Conservation (phyloP, 805 yeast species). For the Kluyveromyces lactis region DNA sequence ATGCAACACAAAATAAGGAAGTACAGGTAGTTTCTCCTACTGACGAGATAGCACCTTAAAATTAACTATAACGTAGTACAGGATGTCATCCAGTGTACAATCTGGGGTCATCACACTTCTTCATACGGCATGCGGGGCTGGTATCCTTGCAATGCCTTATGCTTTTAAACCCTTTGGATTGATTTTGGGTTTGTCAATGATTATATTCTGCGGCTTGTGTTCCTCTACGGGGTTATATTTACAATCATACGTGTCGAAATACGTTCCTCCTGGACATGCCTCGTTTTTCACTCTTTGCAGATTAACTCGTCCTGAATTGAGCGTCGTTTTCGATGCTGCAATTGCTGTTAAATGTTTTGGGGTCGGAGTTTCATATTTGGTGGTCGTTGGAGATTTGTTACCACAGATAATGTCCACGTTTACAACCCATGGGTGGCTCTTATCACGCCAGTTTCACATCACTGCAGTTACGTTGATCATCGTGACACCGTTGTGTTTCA, state of each 20-base stretch:
- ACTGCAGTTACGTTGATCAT: constrained; percentile 42
- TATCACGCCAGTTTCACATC: constrained; percentile 53
- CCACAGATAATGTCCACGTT: constrained; percentile 41
- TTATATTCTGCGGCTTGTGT: constrained; percentile 23
- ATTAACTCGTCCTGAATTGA: constrained; percentile 50
- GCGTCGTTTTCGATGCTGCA: constrained; percentile 57
- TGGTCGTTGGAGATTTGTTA: constrained; percentile 63
- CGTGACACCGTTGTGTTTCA: constrained; percentile 51
- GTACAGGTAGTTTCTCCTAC: too few relatives aligned
- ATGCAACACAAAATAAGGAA: too few relatives aligned
- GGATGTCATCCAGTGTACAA: constrained; percentile 21
- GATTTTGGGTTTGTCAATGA: constrained; percentile 17
- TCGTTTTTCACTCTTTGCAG: constrained; percentile 60
- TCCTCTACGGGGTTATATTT: constrained; percentile 44
- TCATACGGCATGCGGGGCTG: constrained; percentile 44
- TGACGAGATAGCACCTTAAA: too few relatives aligned
- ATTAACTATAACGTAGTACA: too few relatives aligned
- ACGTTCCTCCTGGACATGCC: constrained; percentile 44
- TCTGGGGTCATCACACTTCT: constrained; percentile 28
- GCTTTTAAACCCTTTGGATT: constrained; percentile 41
- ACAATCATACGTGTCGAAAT: constrained; percentile 50
- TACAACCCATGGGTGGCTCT: constrained; percentile 28
- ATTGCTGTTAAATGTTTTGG: constrained; percentile 68
- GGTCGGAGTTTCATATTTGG: constrained; percentile 57
- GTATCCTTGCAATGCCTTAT: constrained; percentile 66